Evolutionary conservation across 331 rosid species (phyloP).

Genomic region (Quercus phellos): DNA sequence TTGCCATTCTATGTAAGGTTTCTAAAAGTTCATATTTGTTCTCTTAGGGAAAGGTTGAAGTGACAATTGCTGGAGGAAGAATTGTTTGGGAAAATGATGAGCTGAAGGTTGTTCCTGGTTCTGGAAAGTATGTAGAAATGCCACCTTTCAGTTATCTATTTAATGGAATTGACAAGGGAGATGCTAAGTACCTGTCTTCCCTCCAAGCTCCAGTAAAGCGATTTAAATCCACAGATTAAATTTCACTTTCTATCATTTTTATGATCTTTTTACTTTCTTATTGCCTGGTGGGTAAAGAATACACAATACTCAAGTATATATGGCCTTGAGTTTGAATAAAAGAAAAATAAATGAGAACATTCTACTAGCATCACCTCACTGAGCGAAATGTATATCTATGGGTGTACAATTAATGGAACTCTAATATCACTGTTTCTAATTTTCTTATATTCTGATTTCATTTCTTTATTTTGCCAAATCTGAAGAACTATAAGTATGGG

Average conservation of each 20-base stretch:
- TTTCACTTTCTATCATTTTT: background rate
- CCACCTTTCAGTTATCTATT: constrained; percentile 65
- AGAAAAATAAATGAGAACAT: background rate
- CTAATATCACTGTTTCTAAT: background rate
- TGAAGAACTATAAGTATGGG: background rate
- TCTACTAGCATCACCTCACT: background rate
- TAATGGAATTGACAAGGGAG: constrained; percentile 62
- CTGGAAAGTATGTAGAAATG: constrained; percentile 71
- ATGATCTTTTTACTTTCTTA: background rate
- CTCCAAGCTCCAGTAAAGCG: constrained; percentile 76
- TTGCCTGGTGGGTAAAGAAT: background rate
- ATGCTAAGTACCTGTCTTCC: constrained; percentile 60
- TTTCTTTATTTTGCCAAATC: background rate
- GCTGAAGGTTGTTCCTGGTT: constrained; percentile 72
- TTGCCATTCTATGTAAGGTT: background rate
- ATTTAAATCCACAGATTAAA: constrained; percentile 28
- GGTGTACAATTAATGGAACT: background rate
- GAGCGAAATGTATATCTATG: background rate
- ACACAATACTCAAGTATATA: background rate
- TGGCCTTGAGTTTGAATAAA: background rate
- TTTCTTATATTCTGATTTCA: background rate
- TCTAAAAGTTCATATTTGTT: background rate
- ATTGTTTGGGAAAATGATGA: constrained; percentile 85
- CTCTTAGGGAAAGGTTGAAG: constrained; percentile 86
- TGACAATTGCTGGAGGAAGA: constrained; percentile 84